Percentiles rank a stretch among this genome's conserved stretches.
These are phyloP conservation scores for Cyberlindnera maclurae DNA, from an alignment of 805 yeast species.

Conservation along the genomic window DNA sequence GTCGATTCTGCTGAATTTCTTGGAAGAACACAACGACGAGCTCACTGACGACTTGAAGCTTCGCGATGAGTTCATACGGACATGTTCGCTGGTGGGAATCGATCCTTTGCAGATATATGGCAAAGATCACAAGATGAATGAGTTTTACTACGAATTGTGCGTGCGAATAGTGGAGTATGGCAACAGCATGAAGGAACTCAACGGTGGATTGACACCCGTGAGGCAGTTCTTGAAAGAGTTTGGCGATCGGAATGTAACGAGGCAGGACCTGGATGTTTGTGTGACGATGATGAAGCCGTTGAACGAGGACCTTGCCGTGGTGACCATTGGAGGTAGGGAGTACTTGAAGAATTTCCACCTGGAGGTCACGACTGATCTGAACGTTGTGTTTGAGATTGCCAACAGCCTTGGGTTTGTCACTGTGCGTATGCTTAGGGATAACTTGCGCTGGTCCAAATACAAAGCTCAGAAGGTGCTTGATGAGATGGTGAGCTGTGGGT, in stretches of 20 bases:
- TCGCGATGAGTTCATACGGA: constrained; percentile 62
- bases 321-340: constrained; percentile 46
- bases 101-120: constrained; percentile 55
- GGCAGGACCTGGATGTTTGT: constrained; percentile 50
- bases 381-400: constrained; percentile 65
- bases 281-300: constrained; percentile 45
- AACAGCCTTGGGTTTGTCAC: constrained; percentile 73
- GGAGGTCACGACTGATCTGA: constrained; percentile 62
- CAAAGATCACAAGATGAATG: constrained; percentile 29
- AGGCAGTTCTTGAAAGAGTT: constrained; percentile 39
- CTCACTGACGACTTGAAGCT: constrained; percentile 58
- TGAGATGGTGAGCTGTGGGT: constrained; percentile 75
- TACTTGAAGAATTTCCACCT: constrained; percentile 52
- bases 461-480: constrained; percentile 60
- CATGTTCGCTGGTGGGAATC: constrained; percentile 76
- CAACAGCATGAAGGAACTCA: constrained; percentile 57
- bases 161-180: constrained; percentile 74
- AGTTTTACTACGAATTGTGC: constrained; percentile 60
- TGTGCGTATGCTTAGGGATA: constrained; percentile 56
- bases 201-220: constrained; percentile 76
- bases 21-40: constrained; percentile 62
- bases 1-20: constrained; percentile 67
- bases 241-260: constrained; percentile 26
- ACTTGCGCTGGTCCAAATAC: constrained; percentile 63
- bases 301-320: constrained; percentile 66